Evolutionary conservation across 1,284 basidiomycete species (phyloP), one percentile per base, ranked within the genome.

Genomic region (Irpex lacteus): DNA sequence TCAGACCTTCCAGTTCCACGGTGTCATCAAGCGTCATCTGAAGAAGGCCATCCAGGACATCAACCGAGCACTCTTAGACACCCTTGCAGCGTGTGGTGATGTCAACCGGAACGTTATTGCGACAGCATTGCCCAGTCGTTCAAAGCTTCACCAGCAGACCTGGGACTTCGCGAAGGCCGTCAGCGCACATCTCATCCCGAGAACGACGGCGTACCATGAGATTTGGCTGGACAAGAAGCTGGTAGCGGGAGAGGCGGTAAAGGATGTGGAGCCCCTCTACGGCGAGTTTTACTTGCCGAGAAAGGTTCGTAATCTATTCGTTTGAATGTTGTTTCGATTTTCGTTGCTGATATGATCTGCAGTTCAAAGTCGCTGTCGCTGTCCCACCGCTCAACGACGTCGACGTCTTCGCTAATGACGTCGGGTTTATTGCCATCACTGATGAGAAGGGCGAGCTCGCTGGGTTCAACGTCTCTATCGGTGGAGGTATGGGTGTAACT

Each of bases 1-100:
- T 67, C 90, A 96, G 79, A 99, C 98, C n/a, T 98, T 98, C 89
- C 97, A 99, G 81, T 99, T 98, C 86, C 97, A 99, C 78, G 97
- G 97, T 67, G 91, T 99, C 70, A 92, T 99, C 82, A 99, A 99
- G 85, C 86, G 86, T 69, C 94, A 99, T 77, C 80, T 99, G 76
- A 99, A 99, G 82, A 89, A 92, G 50, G 93, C 96, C 19, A 98
- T 99, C 74, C 95, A 98, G 80, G 94, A 91, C 64, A 98, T 99
- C 78, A 99, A 99, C 81, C 85, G 90, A 65, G 89, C 85, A 37
- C 76, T 98, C 71, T 83, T 99, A 66, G 98, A 99, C 79, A 99
- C 98, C 4, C 89, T 99, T 66, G 97, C 97, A 57, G 97, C 98
- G 34, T 99, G 98, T 72, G 98, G 97, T 75, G 97, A 99, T 76